Evolutionary conservation across 1,139 yeast genomes (phyloP).

Genomic region (Sporopachydermia cereana): DNA sequence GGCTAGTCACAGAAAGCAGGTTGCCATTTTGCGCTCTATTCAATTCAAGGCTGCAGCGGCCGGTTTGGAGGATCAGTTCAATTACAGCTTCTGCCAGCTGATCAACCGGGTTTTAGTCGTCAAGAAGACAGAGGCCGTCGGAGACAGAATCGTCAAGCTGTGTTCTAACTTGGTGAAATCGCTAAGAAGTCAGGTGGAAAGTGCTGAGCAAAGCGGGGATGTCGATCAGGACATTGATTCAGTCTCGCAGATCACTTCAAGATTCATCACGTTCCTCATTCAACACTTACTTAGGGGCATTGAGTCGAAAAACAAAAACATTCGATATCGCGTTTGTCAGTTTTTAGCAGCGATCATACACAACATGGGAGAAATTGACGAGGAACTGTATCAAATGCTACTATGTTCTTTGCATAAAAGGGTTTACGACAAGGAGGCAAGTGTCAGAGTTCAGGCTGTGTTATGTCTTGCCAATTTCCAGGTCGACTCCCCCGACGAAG

Average conservation of each 20-base stretch:
- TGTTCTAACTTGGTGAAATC: constrained; percentile 52
- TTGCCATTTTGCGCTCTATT: constrained; percentile 47
- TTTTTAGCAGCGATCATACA: constrained; percentile 63
- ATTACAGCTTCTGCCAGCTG: constrained; percentile 44
- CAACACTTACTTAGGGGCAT: constrained; percentile 64
- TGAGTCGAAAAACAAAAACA: constrained; percentile 64
- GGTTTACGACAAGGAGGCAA: constrained; percentile 66
- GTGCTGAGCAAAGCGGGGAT: constrained; percentile 20
- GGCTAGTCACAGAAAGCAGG: constrained; percentile 69
- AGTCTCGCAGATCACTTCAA: constrained; percentile 23
- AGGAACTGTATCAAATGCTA: constrained; percentile 54
- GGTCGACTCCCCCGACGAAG: constrained; percentile 36
- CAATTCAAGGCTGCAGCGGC: constrained; percentile 44
- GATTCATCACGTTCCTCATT: constrained; percentile 50
- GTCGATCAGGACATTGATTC: constrained; percentile 28
- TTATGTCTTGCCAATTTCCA: constrained; percentile 75
- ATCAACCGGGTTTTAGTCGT: constrained; percentile 54
- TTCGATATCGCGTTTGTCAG: constrained; percentile 73
- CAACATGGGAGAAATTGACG: constrained; percentile 66
- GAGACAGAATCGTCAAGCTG: constrained; percentile 69
- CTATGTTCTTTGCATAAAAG: constrained; percentile 52
- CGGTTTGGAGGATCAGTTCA: constrained; percentile 46
- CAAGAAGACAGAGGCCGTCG: constrained; percentile 60
- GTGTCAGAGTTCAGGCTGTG: constrained; percentile 73
- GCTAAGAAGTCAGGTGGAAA: constrained; percentile 26